Evolutionary conservation across 257 asterid genomes (phyloP), one percentile per base, ranked within the genome.

Genomic region (Nicotiana sylvestris): DNA sequence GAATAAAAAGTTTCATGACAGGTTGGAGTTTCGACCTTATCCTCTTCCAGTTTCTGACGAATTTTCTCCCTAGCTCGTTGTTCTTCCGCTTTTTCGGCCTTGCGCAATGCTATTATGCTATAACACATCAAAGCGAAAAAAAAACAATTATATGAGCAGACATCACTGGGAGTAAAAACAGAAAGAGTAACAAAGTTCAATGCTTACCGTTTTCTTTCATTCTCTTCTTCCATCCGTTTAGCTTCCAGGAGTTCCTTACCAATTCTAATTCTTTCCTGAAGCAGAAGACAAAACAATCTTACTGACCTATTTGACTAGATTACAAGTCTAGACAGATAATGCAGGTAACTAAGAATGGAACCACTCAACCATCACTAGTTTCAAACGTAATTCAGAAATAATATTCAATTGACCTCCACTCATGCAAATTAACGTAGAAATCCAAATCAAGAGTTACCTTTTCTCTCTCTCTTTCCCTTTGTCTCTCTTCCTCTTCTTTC

Each of bases 11-110:
- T 78, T 51, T 18, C 39, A 66, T 46, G 58, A 84, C 39, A 15
- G 81, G 82, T 32, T 43, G n/a, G 57, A 43, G 80, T 81, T 78
- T 43, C 64, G 80, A 96, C 99, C 99, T 92, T 96, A 86, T 94
- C 99, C 89, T 96, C 98, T 87, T 93, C 99, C 92, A 96, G 87
- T 81, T 96, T 96, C 87, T 91, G 98, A 64, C 97, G 98, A 88
- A 94, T 94, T 86, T 88, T 96, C 86, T 96, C 98, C 88, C 97
- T 83, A 57, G 99, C 99, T 83, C 97, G 88, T 88, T 72, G 88
- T 66, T 96, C 99, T 86, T 96, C 98, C 87, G 91, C 97, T 92
- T 96, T 94, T 89, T 94, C 99, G 35, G 99, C 98, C 89, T 96
- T 94, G 13, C 98, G 94, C 92, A 96, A 83, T 82, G 97, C 97